A percentile compares a stretch with the other conserved stretches of the same genome.
Evolutionary conservation across 768 basidiomycete genomes (phyloP).

Genomic region (Russula dissimulans): DNA sequence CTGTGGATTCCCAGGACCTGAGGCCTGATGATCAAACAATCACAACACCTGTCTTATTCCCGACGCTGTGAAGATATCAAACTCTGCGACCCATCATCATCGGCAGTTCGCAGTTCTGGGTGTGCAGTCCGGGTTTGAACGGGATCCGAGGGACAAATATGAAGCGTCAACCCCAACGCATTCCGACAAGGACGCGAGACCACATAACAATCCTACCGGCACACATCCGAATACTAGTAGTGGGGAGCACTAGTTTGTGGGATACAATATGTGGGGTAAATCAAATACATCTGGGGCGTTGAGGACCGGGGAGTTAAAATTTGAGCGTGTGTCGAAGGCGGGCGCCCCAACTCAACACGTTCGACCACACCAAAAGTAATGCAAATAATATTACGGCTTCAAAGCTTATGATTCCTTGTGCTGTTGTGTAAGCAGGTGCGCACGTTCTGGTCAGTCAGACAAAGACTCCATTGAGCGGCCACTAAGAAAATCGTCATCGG

Average conservation of each 20-base stretch:
- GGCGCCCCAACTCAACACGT: background rate
- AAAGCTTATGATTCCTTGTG: background rate
- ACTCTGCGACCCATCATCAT: slow-evolving; percentile 2
- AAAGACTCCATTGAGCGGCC: background rate
- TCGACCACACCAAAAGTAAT: background rate
- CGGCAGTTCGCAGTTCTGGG: background rate
- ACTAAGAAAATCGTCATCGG: background rate
- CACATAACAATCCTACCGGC: background rate
- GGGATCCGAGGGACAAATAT: background rate
- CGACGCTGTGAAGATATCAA: background rate
- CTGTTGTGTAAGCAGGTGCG: background rate
- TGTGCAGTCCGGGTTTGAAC: background rate
- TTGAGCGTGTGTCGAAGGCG: background rate
- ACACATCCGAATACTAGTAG: no score
- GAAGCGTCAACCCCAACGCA: no score
- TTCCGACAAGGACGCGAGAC: background rate
- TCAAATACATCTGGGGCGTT: no score
- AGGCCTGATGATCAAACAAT: background rate
- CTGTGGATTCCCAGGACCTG: background rate
- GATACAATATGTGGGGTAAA: no score
- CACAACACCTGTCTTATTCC: background rate
- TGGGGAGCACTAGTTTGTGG: no score
- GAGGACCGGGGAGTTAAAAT: no score
- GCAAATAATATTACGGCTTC: background rate
- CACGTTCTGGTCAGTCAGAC: background rate